A percentile compares a stretch with the other conserved stretches of the same genome.
Conservation (phyloP, 495 filamentous ascomycete species). For the Cryomyces minteri region DNA sequence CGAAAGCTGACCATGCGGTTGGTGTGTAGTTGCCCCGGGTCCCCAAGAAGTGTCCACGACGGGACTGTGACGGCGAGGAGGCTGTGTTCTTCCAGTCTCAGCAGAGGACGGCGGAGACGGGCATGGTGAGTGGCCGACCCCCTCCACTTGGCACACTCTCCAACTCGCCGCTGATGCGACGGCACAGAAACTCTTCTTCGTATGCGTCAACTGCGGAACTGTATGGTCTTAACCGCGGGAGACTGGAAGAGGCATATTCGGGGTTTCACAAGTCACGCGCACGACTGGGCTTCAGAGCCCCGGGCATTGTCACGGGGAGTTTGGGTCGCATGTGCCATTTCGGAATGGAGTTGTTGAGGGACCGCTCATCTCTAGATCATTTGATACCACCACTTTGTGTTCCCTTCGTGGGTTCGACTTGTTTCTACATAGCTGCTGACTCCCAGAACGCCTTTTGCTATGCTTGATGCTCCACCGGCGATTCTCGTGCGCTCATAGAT, state of each 20-base stretch:
- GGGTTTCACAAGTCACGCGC: no score
- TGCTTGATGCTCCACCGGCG: not conserved
- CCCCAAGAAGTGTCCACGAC: conserved; percentile 54
- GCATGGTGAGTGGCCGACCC: conserved; percentile 54
- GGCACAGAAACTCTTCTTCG: conserved; percentile 84
- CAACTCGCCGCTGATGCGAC: not conserved
- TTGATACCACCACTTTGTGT: no score
- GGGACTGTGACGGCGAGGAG: conserved; percentile 59
- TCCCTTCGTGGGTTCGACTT: no score
- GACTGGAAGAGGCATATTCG: not conserved
- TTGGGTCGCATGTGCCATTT: no score
- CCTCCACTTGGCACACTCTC: not conserved
- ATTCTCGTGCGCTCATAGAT: conserved; percentile 37
- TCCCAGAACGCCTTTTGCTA: not conserved
- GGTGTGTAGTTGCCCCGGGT: conserved; percentile 46
- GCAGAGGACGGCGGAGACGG: conserved; percentile 86
- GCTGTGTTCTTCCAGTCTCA: conserved; percentile 98
- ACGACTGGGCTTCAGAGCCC: no score
- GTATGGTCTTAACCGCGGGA: conserved; percentile 33
- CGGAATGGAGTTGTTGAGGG: no score
- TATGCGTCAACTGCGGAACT: conserved; percentile 81
- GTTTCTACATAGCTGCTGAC: not conserved
- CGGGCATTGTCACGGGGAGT: no score
- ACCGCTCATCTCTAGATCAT: no score
- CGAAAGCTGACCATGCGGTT: not conserved